phyloP scores from a whole-genome alignment of 1,139 yeast genomes.

The Diutina pseudorugosa region DNA sequence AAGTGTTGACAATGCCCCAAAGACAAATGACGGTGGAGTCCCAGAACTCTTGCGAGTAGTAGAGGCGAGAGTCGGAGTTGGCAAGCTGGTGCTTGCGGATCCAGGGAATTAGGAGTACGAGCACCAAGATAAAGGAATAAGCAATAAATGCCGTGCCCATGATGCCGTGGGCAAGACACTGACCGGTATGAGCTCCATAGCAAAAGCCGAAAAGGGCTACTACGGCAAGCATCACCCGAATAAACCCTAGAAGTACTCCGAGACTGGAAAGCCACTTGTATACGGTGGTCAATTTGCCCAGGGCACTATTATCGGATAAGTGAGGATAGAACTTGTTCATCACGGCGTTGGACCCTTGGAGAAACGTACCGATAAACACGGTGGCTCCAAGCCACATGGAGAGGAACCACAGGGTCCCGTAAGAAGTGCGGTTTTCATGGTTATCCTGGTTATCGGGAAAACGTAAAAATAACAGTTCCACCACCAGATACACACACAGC shows the following conservation, averaged over 20 bases:
- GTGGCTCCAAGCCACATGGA: slow-evolving; percentile 32
- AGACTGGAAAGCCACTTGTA: slow-evolving; percentile 38
- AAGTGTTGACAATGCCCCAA: slow-evolving; percentile 91
- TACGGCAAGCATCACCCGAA: slow-evolving; percentile 70
- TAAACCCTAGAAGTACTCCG: slow-evolving; percentile 44
- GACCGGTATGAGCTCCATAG: slow-evolving; percentile 68
- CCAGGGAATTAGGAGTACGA: slow-evolving; percentile 64
- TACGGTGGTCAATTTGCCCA: slow-evolving; percentile 8
- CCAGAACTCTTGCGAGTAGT: slow-evolving; percentile 60
- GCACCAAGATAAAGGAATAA: slow-evolving; percentile 60
- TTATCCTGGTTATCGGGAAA: slow-evolving; percentile 51
- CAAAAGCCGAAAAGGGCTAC: slow-evolving; percentile 74
- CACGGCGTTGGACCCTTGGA: slow-evolving; percentile 40
- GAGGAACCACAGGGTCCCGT: slow-evolving; percentile 55
- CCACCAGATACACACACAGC: slow-evolving; percentile 35
- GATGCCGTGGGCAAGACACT: slow-evolving; percentile 91
- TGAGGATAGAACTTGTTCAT: slow-evolving; percentile 15
- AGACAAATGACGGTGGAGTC: slow-evolving; percentile 69
- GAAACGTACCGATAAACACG: slow-evolving; percentile 40
- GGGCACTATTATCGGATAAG: slow-evolving; percentile 11
- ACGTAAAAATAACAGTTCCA: slow-evolving; percentile 44
- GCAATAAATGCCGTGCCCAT: slow-evolving; percentile 84
- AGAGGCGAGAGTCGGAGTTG: slow-evolving; percentile 17
- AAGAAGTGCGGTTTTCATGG: slow-evolving; percentile 53
- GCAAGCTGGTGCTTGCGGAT: slow-evolving; percentile 23